Evolutionary conservation across 441 rosid species (phyloP).

Genomic region (Gossypium lobatum): DNA sequence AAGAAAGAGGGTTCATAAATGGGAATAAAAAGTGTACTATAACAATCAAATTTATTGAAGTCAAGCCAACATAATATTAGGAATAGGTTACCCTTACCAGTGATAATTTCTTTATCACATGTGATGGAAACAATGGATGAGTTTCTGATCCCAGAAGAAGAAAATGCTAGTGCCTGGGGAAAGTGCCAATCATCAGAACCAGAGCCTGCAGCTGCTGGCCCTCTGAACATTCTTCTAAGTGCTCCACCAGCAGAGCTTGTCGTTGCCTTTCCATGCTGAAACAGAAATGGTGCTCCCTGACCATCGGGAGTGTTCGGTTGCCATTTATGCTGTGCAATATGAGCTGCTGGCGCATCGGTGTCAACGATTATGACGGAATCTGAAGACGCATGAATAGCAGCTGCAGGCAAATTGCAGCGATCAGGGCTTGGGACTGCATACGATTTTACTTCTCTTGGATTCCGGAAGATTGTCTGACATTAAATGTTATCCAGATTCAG

Average conservation of each 20-base stretch:
- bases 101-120: conserved; percentile 73
- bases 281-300: conserved; percentile 89
- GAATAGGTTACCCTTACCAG: conserved; percentile 45
- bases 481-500: conserved; percentile 18
- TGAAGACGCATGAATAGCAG: conserved; percentile 84
- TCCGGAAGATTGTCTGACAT: conserved; percentile 87
- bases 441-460: conserved; percentile 81
- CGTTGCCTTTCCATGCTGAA: conserved; percentile 77
- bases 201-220: conserved; percentile 50
- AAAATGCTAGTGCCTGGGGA: conserved; percentile 92
- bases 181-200: conserved; percentile 68
- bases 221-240: conserved; percentile 91
- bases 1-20: background rate
- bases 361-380: conserved; percentile 79
- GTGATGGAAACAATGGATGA: conserved; percentile 81
- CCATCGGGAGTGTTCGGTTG: conserved; percentile 98
- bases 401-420: conserved; percentile 95
- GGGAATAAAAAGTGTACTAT: background rate
- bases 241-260: conserved; percentile 68
- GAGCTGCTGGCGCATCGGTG: conserved; percentile 90
- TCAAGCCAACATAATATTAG: background rate
- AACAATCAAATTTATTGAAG: conserved; percentile 1
- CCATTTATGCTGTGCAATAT: conserved; percentile 89
- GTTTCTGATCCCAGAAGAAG: conserved; percentile 80
- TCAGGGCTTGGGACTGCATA: conserved; percentile 75